Evolutionary conservation across 2,329 filamentous ascomycete species (phyloP).

Genomic region (Verticillium tricorpus): DNA sequence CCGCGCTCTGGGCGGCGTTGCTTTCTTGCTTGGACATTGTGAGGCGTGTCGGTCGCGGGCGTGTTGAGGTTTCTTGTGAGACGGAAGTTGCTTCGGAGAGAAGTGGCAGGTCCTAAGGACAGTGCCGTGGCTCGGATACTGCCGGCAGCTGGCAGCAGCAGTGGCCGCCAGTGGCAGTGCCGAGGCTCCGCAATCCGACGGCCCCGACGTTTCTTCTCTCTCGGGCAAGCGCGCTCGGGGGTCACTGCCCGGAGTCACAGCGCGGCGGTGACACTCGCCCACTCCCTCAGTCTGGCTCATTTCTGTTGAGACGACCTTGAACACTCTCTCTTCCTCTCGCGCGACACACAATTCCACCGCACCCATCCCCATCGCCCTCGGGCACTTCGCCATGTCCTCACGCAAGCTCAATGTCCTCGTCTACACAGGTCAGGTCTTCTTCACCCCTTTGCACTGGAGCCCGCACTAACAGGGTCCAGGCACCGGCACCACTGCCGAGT

Average conservation of each 20-base stretch:
- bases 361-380: not conserved
- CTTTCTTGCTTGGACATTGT: conserved; percentile 53
- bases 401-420: conserved; percentile 86
- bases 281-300: not conserved
- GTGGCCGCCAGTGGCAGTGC: not conserved
- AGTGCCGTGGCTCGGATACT: too few species aligned
- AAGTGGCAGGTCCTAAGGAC: too few species aligned
- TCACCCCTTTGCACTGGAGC: not conserved
- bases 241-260: not conserved
- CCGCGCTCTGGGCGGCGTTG: conserved; percentile 29
- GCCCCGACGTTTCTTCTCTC: not conserved
- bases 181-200: not conserved
- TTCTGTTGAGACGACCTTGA: not conserved
- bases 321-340: not conserved
- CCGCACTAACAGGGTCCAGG: conserved; percentile 42
- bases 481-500: conserved; percentile 79
- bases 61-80: not conserved
- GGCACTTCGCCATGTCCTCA: conserved; percentile 47
- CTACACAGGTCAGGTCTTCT: conserved; percentile 66
- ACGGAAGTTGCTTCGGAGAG: not conserved
- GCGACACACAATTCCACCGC: not conserved
- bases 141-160: too few species aligned
- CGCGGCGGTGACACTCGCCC: not conserved
- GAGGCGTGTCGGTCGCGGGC: not conserved
- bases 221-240: not conserved